Evolutionary conservation across 352 stramenopile species (phyloP), one percentile per base, ranked within the genome.

Genomic region (Globisporangium yorkense): DNA sequence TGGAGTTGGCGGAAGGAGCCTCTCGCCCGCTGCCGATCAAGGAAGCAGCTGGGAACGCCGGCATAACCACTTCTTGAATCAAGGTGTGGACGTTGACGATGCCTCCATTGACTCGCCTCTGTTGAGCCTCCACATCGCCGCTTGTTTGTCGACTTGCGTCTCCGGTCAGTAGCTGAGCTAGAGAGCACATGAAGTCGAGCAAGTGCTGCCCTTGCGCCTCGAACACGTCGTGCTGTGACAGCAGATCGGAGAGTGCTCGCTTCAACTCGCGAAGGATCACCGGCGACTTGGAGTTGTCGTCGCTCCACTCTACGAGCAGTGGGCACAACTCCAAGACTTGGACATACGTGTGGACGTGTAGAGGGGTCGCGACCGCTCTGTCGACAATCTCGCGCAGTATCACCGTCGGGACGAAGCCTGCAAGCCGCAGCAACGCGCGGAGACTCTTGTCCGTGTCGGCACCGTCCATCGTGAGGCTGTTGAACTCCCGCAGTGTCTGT

Each of bases 261-360:
- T 10, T 60, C 48, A 77, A 24, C 29, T 67, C 5, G 31, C 49
- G 41, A 0, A 15, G 27, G 10, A 18, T 9, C 13, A 9, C 21
- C 59, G 29, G 49, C 49, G 24, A 47, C 41, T 47, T 20, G 41
- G 41, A 10, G 2, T 47, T 15, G 24, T 12, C 16, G 16, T 58
- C 51, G 12, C 39, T 59, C 73, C 73, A 82, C 41, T 68, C 47
- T 0, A 67, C 9, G 27, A 82, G 54, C 33, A 82, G n/a, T 5
- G 73, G 71, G 54, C 52, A 69, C 5, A 60, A 21, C 40, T 47
- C 35, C 3, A 82, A 41, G 3, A 74, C 47, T 31, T 59, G 41
- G 18, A 67, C 40, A 43, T 66, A 80, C 21, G 70, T 62, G 5
- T 33, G 15, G 6, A 76, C 51, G 24, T 78, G 69, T 21, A 63